phyloP scores from a whole-genome alignment of 164 flowering plant species.

The Chloranthus sessilifolius region DNA sequence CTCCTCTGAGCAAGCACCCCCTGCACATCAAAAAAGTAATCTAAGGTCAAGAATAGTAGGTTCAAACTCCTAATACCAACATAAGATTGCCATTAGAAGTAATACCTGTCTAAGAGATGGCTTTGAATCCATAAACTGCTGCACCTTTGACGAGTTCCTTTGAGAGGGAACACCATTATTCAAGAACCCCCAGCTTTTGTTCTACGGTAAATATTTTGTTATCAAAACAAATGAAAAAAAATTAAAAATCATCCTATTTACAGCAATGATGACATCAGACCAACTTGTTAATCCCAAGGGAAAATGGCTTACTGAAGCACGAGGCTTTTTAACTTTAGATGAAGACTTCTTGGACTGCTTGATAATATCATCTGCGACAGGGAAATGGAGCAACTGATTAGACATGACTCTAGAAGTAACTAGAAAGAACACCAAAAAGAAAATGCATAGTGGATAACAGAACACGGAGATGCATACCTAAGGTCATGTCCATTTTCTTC shows the following conservation, averaged over 20 bases:
- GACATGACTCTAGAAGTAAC: too few species aligned
- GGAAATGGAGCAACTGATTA: neutral
- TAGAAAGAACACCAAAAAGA: too few species aligned
- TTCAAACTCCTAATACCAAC: too few species aligned
- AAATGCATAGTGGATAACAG: too few species aligned
- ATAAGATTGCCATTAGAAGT: too few species aligned
- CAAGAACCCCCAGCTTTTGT: constrained; percentile 33
- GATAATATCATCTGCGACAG: constrained; percentile 72
- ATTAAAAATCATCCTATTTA: neutral
- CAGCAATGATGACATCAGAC: neutral
- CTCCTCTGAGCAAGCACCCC: constrained; percentile 82
- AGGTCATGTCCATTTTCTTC: constrained; percentile 90
- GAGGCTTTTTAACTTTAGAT: constrained; percentile 34
- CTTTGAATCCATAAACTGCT: constrained; percentile 60
- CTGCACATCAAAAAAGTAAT: too few species aligned
- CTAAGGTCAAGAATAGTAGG: too few species aligned
- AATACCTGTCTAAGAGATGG: constrained; percentile 81
- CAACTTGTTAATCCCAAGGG: neutral
- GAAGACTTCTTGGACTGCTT: constrained; percentile 60
- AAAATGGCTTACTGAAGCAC: constrained; percentile 48
- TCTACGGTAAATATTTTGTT: constrained; percentile 31
- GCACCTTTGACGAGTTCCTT: constrained; percentile 45
- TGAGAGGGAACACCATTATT: constrained; percentile 20
- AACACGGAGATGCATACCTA: constrained; percentile 63
- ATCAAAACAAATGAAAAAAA: too few species aligned